Evolutionary conservation across 2,329 filamentous ascomycete genomes (phyloP).

Genomic region (Cercospora nicotianae): DNA sequence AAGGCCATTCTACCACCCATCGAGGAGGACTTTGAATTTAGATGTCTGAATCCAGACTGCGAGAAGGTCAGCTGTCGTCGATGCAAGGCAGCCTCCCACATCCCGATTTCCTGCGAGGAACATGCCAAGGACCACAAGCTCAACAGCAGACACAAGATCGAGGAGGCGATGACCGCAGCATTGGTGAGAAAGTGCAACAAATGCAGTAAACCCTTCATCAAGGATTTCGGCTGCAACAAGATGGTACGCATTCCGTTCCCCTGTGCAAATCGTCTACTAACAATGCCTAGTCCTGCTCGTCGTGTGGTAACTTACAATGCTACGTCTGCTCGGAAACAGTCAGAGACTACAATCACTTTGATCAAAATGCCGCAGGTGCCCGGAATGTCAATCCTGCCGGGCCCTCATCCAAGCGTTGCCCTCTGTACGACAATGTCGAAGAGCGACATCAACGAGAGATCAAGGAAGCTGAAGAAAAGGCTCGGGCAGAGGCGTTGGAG

Average conservation of each 20-base stretch:
- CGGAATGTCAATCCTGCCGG: slow-evolving; percentile 42
- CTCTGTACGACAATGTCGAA: slow-evolving; percentile 64
- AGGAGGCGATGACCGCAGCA: slow-evolving; percentile 82
- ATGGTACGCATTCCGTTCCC: slow-evolving; percentile 49
- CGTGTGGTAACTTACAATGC: slow-evolving; percentile 58
- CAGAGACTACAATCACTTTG: slow-evolving; percentile 69
- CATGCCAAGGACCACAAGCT: slow-evolving; percentile 59
- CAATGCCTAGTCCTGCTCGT: slow-evolving; percentile 55
- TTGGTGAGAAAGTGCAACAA: slow-evolving; percentile 74
- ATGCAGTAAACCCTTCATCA: slow-evolving; percentile 74
- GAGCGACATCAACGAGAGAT: slow-evolving; percentile 65
- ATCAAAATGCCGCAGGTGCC: slow-evolving; percentile 43
- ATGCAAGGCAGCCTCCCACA: slow-evolving; percentile 68
- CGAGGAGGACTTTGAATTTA: slow-evolving; percentile 70
- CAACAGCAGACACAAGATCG: slow-evolving; percentile 65
- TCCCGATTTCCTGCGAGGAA: slow-evolving; percentile 71
- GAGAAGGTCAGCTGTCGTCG: slow-evolving; percentile 53
- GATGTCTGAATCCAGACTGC: slow-evolving; percentile 68
- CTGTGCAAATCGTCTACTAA: neutral
- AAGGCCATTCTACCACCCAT: slow-evolving; percentile 70
- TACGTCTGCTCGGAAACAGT: slow-evolving; percentile 70
- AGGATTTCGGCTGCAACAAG: slow-evolving; percentile 79
- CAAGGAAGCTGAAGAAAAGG: slow-evolving; percentile 59
- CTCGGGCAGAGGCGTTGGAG: slow-evolving; percentile 55
- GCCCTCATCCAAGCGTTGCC: slow-evolving; percentile 54